phyloP scores from a whole-genome alignment of 495 filamentous ascomycete species.

The Usnea hakonensis region DNA sequence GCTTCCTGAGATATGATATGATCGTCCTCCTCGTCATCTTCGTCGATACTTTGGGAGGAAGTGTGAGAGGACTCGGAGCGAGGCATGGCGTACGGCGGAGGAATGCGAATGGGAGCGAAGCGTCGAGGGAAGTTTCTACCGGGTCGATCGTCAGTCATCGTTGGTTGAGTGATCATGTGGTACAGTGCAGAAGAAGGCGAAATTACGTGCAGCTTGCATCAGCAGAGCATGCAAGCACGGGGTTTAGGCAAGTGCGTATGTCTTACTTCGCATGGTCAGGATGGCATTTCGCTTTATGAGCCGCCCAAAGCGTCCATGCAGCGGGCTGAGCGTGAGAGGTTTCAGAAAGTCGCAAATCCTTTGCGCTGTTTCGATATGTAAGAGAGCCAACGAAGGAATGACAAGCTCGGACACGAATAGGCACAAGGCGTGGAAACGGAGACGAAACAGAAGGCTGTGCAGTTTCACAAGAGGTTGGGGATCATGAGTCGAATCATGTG shows the following conservation, averaged over 20 bases:
- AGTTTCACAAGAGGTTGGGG: slow-evolving; percentile 11
- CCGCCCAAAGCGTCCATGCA: not conserved
- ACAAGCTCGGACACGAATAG: slow-evolving; percentile 5
- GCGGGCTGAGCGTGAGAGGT: not conserved
- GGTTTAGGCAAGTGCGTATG: slow-evolving; percentile 9
- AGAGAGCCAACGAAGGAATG: slow-evolving; percentile 19
- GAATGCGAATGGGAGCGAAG: slow-evolving; percentile 11
- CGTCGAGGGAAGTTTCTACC: slow-evolving; percentile 18
- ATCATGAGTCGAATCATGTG: not conserved
- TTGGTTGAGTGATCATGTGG: slow-evolving; percentile 8
- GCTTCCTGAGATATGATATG: slow-evolving; percentile 11
- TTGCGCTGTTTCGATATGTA: slow-evolving; percentile 1
- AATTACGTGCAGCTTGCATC: slow-evolving; percentile 17
- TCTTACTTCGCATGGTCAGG: not conserved
- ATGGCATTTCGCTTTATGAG: not conserved
- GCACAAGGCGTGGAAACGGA: slow-evolving; percentile 3
- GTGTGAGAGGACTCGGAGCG: slow-evolving; percentile 18
- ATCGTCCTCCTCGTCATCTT: slow-evolving; percentile 20
- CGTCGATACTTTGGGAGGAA: slow-evolving; percentile 16
- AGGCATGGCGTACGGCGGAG: slow-evolving; percentile 22
- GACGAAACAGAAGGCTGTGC: slow-evolving; percentile 11
- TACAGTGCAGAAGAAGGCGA: not conserved
- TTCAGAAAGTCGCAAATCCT: not conserved
- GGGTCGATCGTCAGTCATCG: slow-evolving; percentile 20
- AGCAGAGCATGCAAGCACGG: slow-evolving; percentile 20